These are phyloP conservation scores for Ophiocordyceps camponoti-saundersi DNA, from an alignment of 2,329 filamentous ascomycete genomes.

Conservation along the genomic window DNA sequence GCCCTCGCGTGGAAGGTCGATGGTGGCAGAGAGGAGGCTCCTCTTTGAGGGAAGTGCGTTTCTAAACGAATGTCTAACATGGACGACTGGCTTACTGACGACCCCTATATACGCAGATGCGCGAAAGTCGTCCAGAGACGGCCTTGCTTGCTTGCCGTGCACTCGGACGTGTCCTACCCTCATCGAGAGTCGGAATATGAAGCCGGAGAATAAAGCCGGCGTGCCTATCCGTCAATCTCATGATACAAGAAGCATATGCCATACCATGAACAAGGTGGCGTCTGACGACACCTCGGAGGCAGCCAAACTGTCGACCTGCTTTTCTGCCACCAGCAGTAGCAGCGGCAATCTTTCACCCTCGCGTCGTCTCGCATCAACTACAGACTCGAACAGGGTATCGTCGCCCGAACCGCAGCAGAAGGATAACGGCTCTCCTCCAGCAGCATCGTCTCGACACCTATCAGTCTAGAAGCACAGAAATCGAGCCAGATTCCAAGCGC, in stretches of 20 bases:
- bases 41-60: conserved; percentile 6
- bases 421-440: too few relatives aligned
- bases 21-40: conserved; percentile 9
- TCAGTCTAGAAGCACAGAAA: conserved; percentile 2
- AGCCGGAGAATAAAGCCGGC: neutral
- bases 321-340: neutral
- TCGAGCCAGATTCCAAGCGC: neutral
- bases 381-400: neutral
- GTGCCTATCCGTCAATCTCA: too few relatives aligned
- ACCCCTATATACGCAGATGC: neutral
- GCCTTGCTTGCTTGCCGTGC: neutral
- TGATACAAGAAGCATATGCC: too few relatives aligned
- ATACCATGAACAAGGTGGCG: too few relatives aligned
- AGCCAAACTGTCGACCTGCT: neutral
- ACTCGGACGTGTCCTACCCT: conserved; percentile 1
- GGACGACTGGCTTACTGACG: neutral
- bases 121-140: neutral
- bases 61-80: neutral
- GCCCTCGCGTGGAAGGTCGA: conserved; percentile 1
- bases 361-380: neutral
- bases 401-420: too few relatives aligned
- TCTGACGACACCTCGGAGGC: neutral
- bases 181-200: neutral
- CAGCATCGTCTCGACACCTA: conserved; percentile 1
- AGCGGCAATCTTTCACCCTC: neutral